phyloP scores from a whole-genome alignment of 768 basidiomycete genomes.

The Hygrophorus russula region DNA sequence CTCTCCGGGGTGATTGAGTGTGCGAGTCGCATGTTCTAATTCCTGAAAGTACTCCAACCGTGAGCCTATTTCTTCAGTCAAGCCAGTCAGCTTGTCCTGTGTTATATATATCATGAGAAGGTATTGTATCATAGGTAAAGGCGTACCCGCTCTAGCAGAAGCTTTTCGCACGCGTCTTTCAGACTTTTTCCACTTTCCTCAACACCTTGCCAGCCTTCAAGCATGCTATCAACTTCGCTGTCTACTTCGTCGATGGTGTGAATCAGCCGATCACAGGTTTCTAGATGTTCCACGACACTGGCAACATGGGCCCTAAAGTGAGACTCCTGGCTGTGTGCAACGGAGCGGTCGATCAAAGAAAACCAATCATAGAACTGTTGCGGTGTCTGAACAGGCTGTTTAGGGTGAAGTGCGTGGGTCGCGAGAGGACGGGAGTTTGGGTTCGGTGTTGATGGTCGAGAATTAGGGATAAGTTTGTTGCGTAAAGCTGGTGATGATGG shows the following conservation, averaged over 20 bases:
- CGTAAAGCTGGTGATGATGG: conserved; percentile 31
- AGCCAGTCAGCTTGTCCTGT: conserved; percentile 66
- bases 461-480: conserved; percentile 19
- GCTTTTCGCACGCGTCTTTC: conserved; percentile 82
- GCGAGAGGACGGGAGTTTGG: conserved; percentile 1
- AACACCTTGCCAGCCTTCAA: conserved; percentile 76
- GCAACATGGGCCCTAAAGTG: conserved; percentile 82
- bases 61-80: conserved; percentile 74
- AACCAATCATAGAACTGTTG: conserved; percentile 99
- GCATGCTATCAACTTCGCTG: conserved; percentile 65
- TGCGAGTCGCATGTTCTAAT: conserved; percentile 83
- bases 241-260: conserved; percentile 66
- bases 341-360: conserved; percentile 75
- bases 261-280: conserved; percentile 67
- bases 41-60: conserved; percentile 91
- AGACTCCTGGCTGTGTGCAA: conserved; percentile 89
- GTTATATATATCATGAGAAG: not conserved
- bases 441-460: conserved; percentile 36
- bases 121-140: not conserved
- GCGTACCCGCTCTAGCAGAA: conserved; percentile 83
- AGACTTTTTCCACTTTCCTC: conserved; percentile 89
- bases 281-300: conserved; percentile 63
- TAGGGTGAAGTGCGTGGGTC: conserved; percentile 55
- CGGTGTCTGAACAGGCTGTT: conserved; percentile 73
- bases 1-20: conserved; percentile 91